These are phyloP conservation scores for Quercus phellos DNA, from an alignment of 331 rosid species.

Conservation along the genomic window DNA sequence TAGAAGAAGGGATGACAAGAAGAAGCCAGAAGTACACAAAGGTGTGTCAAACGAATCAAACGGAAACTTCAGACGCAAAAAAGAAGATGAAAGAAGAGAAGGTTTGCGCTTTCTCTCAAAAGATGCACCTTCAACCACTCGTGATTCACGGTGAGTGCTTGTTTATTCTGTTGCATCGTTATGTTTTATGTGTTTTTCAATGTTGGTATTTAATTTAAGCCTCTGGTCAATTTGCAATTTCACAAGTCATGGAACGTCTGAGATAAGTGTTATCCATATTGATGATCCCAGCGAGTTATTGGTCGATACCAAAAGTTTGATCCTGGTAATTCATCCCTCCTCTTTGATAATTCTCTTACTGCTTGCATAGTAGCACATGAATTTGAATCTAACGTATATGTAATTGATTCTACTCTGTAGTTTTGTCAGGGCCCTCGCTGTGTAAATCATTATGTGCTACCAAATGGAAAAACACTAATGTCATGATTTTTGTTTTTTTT, in stretches of 20 bases:
- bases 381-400: not conserved
- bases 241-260: conserved; percentile 9
- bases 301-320: conserved; percentile 12
- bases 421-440: not conserved
- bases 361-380: not conserved
- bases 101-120: not conserved
- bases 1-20: not conserved
- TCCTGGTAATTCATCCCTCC: conserved; percentile 18
- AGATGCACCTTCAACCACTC: not conserved
- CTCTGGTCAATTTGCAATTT: not conserved
- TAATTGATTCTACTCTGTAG: not conserved
- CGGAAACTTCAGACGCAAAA: not conserved
- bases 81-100: not conserved
- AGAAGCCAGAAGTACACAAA: not conserved
- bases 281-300: conserved; percentile 13
- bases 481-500: not conserved
- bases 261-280: conserved; percentile 7
- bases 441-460: not conserved
- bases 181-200: not conserved
- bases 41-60: not conserved
- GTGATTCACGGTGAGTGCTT: not conserved
- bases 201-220: not conserved
- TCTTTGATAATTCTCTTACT: not conserved
- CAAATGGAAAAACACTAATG: not conserved
- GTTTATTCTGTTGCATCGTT: not conserved